Conservation (phyloP, 768 basidiomycete species). For the Coprinopsis marcescibilis region DNA sequence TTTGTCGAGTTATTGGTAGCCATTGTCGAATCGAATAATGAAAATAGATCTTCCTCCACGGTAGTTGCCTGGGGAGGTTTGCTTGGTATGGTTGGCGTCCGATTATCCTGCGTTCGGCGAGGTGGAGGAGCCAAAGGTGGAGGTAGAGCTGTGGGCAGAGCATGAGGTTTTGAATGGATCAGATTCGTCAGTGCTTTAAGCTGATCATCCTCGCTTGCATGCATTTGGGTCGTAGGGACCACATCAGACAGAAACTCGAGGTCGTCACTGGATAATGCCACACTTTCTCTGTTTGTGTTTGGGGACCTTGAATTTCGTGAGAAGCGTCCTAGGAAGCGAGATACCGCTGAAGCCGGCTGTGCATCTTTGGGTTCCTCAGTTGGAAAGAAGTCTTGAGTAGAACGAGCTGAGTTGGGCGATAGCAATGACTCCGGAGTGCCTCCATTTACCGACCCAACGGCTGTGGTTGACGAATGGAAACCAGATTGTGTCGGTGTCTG, state of each 20-base stretch:
- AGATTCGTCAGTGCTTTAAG: conserved; percentile 35
- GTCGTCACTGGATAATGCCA: conserved; percentile 75
- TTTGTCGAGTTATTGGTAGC: conserved; percentile 11
- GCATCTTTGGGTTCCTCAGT: conserved; percentile 18
- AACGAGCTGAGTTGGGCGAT: no score
- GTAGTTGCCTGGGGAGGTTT: conserved; percentile 1
- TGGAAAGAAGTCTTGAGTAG: conserved; percentile 14
- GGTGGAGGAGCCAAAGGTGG: conserved; percentile 39
- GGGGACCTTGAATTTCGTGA: conserved; percentile 39
- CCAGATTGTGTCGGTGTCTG: conserved; percentile 2
- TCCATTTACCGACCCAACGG: not conserved
- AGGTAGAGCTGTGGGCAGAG: conserved; percentile 38
- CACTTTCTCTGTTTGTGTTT: conserved; percentile 42
- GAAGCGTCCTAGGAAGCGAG: conserved; percentile 78
- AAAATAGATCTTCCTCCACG: conserved; percentile 18
- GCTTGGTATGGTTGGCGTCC: not conserved
- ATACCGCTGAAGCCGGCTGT: conserved; percentile 62
- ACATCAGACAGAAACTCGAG: conserved; percentile 75
- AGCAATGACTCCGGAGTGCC: no score
- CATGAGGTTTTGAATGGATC: conserved; percentile 31
- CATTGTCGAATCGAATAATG: conserved; percentile 21
- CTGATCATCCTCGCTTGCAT: conserved; percentile 26
- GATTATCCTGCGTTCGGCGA: conserved; percentile 16
- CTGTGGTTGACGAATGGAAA: not conserved
- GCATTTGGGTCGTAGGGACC: conserved; percentile 50